Conservation (phyloP, 306 rosid genomes). For the Prosopis cineraria region DNA sequence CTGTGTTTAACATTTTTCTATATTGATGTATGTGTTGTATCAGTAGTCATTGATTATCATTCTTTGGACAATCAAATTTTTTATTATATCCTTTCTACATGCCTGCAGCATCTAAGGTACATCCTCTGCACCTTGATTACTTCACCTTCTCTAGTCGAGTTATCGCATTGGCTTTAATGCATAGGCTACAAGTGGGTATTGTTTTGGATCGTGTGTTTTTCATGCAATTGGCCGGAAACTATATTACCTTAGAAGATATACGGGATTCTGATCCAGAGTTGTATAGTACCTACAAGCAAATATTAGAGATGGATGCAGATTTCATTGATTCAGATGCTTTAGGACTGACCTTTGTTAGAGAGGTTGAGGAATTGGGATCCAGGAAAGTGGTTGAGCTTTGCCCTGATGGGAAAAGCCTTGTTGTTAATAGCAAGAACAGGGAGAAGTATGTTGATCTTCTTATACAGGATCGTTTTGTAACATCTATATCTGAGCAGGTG, state of each 20-base stretch:
- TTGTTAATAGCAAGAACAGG: slow-evolving; percentile 77
- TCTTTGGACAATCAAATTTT: slow-evolving; percentile 23
- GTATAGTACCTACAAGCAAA: slow-evolving; percentile 78
- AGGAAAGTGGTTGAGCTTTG: slow-evolving; percentile 72
- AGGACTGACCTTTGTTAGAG: slow-evolving; percentile 89
- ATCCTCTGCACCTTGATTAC: slow-evolving; percentile 88
- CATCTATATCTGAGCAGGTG: slow-evolving; percentile 76
- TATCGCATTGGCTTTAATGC: slow-evolving; percentile 93
- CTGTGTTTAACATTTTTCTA: slow-evolving; percentile 7
- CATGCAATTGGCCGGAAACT: slow-evolving; percentile 78
- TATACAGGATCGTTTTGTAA: slow-evolving; percentile 73
- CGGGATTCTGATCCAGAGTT: slow-evolving; percentile 77
- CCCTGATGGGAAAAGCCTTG: slow-evolving; percentile 62
- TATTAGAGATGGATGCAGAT: slow-evolving; percentile 80
- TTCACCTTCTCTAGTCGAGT: slow-evolving; percentile 86
- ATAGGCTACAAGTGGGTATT: slow-evolving; percentile 88
- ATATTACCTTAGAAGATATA: slow-evolving; percentile 75
- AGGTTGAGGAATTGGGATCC: slow-evolving; percentile 85
- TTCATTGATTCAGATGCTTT: slow-evolving; percentile 82
- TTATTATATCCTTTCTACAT: slow-evolving; percentile 33
- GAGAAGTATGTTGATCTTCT: slow-evolving; percentile 69
- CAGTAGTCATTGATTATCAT: slow-evolving; percentile 14
- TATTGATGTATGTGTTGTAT: slow-evolving; percentile 23
- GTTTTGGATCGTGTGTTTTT: slow-evolving; percentile 88
- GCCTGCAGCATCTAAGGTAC: slow-evolving; percentile 81